Evolutionary conservation across 345 rosid genomes (phyloP), one percentile per base, ranked within the genome.

Genomic region (Hirschfeldia incana): DNA sequence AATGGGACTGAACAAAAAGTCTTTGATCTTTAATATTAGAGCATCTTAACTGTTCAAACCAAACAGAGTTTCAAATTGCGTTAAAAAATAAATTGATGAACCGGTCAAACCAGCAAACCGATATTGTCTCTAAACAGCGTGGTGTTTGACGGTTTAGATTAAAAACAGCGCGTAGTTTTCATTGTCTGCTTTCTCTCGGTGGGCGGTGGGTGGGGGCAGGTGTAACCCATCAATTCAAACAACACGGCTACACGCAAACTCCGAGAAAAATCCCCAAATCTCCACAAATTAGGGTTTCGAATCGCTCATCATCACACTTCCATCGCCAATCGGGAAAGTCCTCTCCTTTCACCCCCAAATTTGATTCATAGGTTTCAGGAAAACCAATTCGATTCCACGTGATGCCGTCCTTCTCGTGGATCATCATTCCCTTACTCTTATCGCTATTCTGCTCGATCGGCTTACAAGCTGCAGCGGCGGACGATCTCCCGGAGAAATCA

Each of bases 381-480:
- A 21, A 21, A 46, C 16, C 55, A 2, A 64, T 69, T 4, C 49
- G 32, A 64, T 65, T 65, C 5, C 44, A 27, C 13, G 34, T 3
- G 73, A 80, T 80, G 83, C n/a, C 60, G 30, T 68, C 83, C 66
- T 70, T 27, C 33, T 60, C 64, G 3, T 29, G 13, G 36, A 66
- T 3, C 46, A 65, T 2, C 44, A 65, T 69, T 8, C 69, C 73
- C 13, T 59, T 78, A 13, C 16, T 81, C 17, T 28, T 81, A 27
- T 12, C 73, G 26, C 16, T 26, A 30, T 8, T 76, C 76, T 67
- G 73, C 77, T 71, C 76, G 33, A 67, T 79, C 74, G 84, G 65
- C 26, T 72, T 69, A 59, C 86, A 64, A 78, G 85, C 90, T 33
- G 70, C 17, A 78, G 85, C 90, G 33, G 70, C 17, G 13, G 67